phyloP scores from a whole-genome alignment of 2,329 filamentous ascomycete genomes.

The Sporothrix luriei region DNA sequence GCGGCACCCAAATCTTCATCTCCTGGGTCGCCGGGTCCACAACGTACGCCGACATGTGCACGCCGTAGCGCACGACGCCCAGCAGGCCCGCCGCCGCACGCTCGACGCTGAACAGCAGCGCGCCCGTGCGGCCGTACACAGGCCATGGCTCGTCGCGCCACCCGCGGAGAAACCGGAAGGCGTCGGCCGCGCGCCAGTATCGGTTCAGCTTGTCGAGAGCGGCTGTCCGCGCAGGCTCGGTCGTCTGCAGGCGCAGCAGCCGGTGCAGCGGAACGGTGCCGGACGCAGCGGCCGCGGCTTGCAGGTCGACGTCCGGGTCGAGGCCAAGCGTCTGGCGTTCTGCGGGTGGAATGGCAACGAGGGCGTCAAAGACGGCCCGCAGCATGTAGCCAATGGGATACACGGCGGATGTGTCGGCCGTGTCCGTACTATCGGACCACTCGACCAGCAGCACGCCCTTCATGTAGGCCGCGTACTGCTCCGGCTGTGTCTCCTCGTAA shows the following conservation, averaged over 20 bases:
- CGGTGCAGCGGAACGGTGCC: slow-evolving; percentile 67
- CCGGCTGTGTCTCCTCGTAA: slow-evolving; percentile 64
- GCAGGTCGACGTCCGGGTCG: slow-evolving; percentile 48
- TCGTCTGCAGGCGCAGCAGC: slow-evolving; percentile 58
- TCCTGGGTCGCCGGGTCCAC: slow-evolving; percentile 45
- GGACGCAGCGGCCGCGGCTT: slow-evolving; percentile 38
- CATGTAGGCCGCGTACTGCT: slow-evolving; percentile 57
- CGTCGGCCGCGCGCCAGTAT: slow-evolving; percentile 69
- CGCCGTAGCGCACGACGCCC: slow-evolving; percentile 75
- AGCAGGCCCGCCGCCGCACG: slow-evolving; percentile 73
- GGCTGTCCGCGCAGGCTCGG: slow-evolving; percentile 64
- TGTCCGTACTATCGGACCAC: slow-evolving; percentile 64
- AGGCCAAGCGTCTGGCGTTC: slow-evolving; percentile 60
- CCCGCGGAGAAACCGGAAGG: slow-evolving; percentile 73
- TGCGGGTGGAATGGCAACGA: slow-evolving; percentile 57
- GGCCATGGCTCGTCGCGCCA: slow-evolving; percentile 84
- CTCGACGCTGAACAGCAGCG: slow-evolving; percentile 74
- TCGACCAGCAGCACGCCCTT: slow-evolving; percentile 68
- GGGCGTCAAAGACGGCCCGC: slow-evolving; percentile 53
- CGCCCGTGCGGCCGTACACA: slow-evolving; percentile 66
- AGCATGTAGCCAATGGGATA: slow-evolving; percentile 63
- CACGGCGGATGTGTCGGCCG: slow-evolving; percentile 42
- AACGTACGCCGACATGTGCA: slow-evolving; percentile 78
- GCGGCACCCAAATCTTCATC: slow-evolving; percentile 79
- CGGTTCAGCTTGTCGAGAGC: slow-evolving; percentile 59